A percentile compares a stretch with the other conserved stretches of the same genome.
Evolutionary conservation across 768 basidiomycete species (phyloP).

Genomic region (Floccularia luteovirens): DNA sequence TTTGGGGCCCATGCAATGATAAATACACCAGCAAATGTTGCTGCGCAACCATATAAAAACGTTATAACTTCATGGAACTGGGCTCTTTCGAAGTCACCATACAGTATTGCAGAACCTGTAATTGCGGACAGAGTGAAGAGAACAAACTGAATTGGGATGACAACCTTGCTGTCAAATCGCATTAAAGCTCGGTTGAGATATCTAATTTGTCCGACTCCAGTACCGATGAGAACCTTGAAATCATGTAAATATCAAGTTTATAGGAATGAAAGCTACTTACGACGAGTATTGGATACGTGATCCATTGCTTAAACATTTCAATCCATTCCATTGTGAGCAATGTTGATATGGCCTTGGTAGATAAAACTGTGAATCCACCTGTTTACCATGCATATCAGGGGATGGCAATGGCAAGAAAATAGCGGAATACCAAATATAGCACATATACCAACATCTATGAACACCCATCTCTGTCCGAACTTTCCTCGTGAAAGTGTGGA

Average conservation of each 20-base stretch:
- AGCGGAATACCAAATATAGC: constrained; percentile 65
- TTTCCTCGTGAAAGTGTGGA: constrained; percentile 57
- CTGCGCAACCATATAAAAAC: constrained; percentile 79
- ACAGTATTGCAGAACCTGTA: constrained; percentile 86
- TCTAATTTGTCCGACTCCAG: constrained; percentile 78
- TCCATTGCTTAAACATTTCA: constrained; percentile 69
- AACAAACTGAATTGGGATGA: constrained; percentile 94
- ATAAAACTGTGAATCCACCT: constrained; percentile 93
- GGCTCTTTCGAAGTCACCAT: constrained; percentile 85
- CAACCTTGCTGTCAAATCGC: constrained; percentile 89
- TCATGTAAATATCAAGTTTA: constrained; percentile 7
- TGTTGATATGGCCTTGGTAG: constrained; percentile 88
- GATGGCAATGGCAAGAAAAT: not conserved
- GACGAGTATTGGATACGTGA: constrained; percentile 73
- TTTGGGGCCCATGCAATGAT: constrained; percentile 68
- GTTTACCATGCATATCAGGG: not conserved
- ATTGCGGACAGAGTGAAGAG: constrained; percentile 92
- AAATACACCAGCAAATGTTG: constrained; percentile 89
- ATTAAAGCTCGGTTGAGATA: constrained; percentile 85
- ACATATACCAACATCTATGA: constrained; percentile 84
- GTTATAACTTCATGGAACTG: constrained; percentile 77
- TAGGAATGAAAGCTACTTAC: constrained; percentile 31
- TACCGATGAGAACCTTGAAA: constrained; percentile 54
- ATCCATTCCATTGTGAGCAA: constrained; percentile 76
- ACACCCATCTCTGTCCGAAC: constrained; percentile 60